phyloP scores from a whole-genome alignment of 1,284 basidiomycete species.

The Cutaneotrichosporon cyanovorans region DNA sequence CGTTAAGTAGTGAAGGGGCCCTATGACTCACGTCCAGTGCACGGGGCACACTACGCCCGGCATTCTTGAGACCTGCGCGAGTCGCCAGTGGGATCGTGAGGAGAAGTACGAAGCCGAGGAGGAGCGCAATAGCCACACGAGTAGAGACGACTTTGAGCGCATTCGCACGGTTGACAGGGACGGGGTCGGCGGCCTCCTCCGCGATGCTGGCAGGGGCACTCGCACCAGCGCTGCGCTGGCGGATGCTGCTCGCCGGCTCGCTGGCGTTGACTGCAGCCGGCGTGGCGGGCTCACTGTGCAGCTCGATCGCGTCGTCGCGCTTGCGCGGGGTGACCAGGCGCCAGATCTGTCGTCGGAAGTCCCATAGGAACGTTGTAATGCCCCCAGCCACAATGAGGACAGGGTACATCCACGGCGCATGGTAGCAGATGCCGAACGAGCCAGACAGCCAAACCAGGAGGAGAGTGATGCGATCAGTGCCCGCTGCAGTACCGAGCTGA shows the following conservation, averaged over 20 bases:
- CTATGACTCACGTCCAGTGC: conserved; percentile 31
- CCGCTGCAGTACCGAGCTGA: conserved; percentile 50
- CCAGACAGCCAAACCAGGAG: conserved; percentile 50
- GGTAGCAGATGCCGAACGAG: conserved; percentile 52
- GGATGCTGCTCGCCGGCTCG: neutral
- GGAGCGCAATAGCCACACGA: conserved; percentile 22
- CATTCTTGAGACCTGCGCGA: conserved; percentile 36
- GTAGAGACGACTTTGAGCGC: conserved; percentile 28
- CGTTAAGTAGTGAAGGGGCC: neutral
- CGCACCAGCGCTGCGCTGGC: no score
- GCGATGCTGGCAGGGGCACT: neutral
- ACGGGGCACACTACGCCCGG: conserved; percentile 26
- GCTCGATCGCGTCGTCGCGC: neutral
- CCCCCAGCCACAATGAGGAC: conserved; percentile 42
- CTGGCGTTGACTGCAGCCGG: neutral
- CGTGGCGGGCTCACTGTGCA: conserved; percentile 1
- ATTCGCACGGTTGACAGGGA: no score
- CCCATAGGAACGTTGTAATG: conserved; percentile 33
- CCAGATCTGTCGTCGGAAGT: conserved; percentile 23
- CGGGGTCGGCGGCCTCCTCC: neutral
- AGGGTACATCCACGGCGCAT: conserved; percentile 49
- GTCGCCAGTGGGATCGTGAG: conserved; percentile 29
- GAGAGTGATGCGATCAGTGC: conserved; percentile 51
- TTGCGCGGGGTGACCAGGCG: neutral
- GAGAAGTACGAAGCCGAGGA: conserved; percentile 40